Conservation (phyloP, 2,329 filamentous ascomycete genomes). For the Aspergillus aculeatinus region DNA sequence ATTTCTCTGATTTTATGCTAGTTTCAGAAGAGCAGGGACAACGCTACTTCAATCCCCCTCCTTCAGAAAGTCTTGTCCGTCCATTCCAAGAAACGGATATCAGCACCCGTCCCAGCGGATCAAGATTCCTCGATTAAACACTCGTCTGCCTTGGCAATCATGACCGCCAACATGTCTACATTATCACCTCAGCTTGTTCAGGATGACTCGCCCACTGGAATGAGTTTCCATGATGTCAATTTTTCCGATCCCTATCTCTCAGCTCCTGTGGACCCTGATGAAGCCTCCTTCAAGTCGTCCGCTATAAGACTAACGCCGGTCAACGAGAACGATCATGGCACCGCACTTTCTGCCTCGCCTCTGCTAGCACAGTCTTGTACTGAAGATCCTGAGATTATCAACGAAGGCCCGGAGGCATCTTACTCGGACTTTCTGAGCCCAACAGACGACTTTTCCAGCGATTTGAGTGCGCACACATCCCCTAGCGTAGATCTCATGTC, state of each 20-base stretch:
- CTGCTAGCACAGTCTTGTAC: constrained; percentile 9
- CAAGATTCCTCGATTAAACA: neutral
- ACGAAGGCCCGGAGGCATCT: constrained; percentile 20
- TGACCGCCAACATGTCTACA: constrained; percentile 19
- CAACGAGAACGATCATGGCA: constrained; percentile 20
- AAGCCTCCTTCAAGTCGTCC: constrained; percentile 35
- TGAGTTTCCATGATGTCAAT: constrained; percentile 33
- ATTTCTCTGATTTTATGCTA: neutral
- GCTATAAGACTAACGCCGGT: constrained; percentile 34
- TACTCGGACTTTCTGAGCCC: constrained; percentile 33
- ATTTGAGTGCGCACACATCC: constrained; percentile 30
- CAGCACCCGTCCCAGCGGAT: neutral
- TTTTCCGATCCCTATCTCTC: constrained; percentile 42
- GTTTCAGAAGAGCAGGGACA: neutral
- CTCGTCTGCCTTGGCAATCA: neutral
- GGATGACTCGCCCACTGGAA: constrained; percentile 25
- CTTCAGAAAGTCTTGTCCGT: neutral
- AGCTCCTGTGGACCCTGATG: constrained; percentile 39
- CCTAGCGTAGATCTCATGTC: constrained; percentile 24
- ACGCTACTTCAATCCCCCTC: neutral
- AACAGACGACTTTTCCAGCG: constrained; percentile 28
- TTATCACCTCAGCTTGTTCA: constrained; percentile 23
- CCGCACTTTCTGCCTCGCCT: constrained; percentile 19
- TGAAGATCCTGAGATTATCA: constrained; percentile 12
- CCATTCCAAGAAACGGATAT: neutral